Percentiles rank a stretch among this genome's conserved stretches.
phyloP scores from a whole-genome alignment of 2,329 filamentous ascomycete genomes.

The Berkeleyomyces basicola region DNA sequence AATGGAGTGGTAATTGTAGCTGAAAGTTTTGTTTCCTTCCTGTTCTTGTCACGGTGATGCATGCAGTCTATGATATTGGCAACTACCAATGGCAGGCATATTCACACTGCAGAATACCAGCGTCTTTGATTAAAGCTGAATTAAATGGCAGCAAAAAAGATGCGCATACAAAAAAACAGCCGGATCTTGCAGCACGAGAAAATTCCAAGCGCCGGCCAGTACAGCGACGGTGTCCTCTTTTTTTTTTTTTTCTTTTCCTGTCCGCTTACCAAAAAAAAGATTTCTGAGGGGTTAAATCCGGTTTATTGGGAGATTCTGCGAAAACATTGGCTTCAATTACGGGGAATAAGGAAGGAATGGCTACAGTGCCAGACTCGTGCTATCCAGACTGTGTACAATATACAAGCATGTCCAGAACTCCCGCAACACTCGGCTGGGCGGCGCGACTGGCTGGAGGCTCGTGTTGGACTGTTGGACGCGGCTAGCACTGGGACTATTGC shows the following conservation, averaged over 20 bases:
- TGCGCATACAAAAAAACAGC: not conserved
- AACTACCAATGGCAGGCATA: not conserved
- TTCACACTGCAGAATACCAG: not conserved
- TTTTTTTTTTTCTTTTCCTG: not conserved
- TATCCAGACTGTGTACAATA: not conserved
- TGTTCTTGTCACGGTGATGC: not conserved
- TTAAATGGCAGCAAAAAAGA: not conserved
- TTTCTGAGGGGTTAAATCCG: not conserved
- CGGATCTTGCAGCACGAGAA: not conserved
- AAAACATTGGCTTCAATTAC: conserved; percentile 2
- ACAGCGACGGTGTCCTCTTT: not conserved
- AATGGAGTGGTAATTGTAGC: not conserved
- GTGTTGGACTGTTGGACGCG: too few species aligned
- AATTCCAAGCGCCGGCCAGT: not conserved
- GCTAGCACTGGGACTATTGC: too few species aligned
- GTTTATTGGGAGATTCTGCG: not conserved
- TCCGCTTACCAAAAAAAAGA: not conserved
- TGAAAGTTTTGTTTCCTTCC: not conserved
- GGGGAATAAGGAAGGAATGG: not conserved
- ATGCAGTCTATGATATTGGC: not conserved
- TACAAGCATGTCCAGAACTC: not conserved
- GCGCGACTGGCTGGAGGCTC: too few species aligned
- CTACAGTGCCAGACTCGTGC: not conserved
- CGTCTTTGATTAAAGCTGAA: too few species aligned
- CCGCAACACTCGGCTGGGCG: not conserved